Percentiles rank a stretch among this genome's conserved stretches.
Conservation (phyloP, 2,329 filamentous ascomycete genomes). For the Fusarium virguliforme region DNA sequence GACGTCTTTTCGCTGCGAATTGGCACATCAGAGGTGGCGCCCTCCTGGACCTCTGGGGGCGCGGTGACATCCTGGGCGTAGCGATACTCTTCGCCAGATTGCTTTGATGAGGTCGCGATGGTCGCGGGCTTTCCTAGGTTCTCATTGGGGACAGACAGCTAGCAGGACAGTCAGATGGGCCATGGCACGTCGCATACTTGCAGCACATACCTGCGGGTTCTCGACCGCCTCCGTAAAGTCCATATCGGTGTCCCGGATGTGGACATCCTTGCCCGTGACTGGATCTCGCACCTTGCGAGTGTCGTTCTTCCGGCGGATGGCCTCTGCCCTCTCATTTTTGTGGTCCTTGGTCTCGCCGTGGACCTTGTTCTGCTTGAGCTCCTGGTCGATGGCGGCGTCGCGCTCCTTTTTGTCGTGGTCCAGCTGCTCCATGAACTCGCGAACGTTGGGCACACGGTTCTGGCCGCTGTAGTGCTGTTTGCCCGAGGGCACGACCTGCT, state of each 20-base stretch:
- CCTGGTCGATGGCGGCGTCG: conserved; percentile 79
- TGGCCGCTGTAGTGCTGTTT: conserved; percentile 83
- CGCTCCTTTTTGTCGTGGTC: conserved; percentile 85
- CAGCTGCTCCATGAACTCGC: conserved; percentile 84
- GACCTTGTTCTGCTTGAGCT: conserved; percentile 59
- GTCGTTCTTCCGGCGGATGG: conserved; percentile 58
- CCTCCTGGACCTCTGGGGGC: conserved; percentile 86
- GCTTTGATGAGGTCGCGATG: conserved; percentile 78
- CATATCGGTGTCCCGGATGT: conserved; percentile 86
- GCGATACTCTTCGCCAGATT: conserved; percentile 86
- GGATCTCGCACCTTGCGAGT: conserved; percentile 88
- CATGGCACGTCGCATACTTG: fast-evolving
- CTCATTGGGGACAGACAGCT: conserved; percentile 88
- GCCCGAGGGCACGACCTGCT: conserved; percentile 62
- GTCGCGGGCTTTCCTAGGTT: conserved; percentile 85
- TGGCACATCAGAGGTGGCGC: conserved; percentile 92
- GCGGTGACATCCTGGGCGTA: conserved; percentile 90
- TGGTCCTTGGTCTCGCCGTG: conserved; percentile 62
- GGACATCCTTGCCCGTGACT: conserved; percentile 87
- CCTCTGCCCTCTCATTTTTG: conserved; percentile 53
- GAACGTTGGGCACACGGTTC: conserved; percentile 90
- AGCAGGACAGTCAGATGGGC: background rate
- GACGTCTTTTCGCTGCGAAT: conserved; percentile 98
- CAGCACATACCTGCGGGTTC: conserved; percentile 74
- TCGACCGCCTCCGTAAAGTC: conserved; percentile 79